Evolutionary conservation across 2,329 filamentous ascomycete species (phyloP).

Genomic region (Cyphellophora attinorum): DNA sequence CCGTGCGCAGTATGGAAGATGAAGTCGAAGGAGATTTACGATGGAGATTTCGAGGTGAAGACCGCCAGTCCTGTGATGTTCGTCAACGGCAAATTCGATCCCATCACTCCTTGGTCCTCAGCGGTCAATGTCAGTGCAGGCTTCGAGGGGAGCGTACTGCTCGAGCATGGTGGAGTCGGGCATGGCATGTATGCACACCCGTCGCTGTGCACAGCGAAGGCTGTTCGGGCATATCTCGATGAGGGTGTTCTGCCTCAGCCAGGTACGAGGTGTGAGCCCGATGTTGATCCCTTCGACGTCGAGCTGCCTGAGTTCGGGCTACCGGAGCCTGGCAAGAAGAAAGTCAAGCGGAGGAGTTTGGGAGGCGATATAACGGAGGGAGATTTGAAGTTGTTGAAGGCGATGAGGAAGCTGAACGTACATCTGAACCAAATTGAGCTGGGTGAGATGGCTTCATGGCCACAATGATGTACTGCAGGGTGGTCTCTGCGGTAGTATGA

Average conservation of each 20-base stretch:
- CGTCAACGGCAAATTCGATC: slow-evolving; percentile 20
- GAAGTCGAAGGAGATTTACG: slow-evolving; percentile 17
- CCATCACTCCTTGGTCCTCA: slow-evolving; percentile 16
- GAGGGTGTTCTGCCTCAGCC: slow-evolving; percentile 24
- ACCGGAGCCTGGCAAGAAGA: no score
- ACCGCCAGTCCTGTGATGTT: slow-evolving; percentile 20
- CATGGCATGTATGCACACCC: slow-evolving; percentile 12
- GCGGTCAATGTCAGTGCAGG: neutral
- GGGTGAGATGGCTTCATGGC: no score
- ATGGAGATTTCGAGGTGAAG: slow-evolving; percentile 17
- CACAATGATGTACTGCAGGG: no score
- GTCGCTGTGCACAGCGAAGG: slow-evolving; percentile 26
- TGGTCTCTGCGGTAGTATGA: no score
- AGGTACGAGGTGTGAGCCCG: slow-evolving; percentile 25
- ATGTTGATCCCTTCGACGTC: slow-evolving; percentile 25
- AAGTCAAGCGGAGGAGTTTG: no score
- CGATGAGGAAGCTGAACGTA: no score
- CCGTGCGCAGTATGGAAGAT: slow-evolving; percentile 16
- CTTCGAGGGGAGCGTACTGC: neutral
- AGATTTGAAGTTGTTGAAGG: no score
- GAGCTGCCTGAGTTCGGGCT: no score
- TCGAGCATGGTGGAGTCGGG: neutral
- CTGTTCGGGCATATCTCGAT: slow-evolving; percentile 32
- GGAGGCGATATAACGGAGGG: no score
- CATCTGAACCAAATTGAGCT: no score